Base-by-base conservation (phyloP, 352 stramenopile species). In the Albugo laibachii region DNA sequence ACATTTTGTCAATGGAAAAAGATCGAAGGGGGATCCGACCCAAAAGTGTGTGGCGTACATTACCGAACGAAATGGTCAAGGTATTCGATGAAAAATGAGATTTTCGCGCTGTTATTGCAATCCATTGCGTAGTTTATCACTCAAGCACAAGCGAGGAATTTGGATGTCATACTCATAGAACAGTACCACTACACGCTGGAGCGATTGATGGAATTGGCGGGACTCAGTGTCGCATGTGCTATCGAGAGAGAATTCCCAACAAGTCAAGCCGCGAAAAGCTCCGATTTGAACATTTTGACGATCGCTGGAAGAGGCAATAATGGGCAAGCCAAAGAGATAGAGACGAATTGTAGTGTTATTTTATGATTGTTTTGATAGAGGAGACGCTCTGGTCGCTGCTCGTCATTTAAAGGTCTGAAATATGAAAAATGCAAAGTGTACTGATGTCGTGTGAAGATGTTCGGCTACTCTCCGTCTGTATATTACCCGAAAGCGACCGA, bases 161-260 rank as follows among this genome's bases (percentile, higher is more conserved):
- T 97, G 4, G 91, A 97, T 48, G 69, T 85, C 47, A 67, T 89
- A 52, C 80, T 97, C 41, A 97, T 97, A 86, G 68, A 53, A 19
- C 56, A 47, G 16, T 65, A 80, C 43, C 87, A 87, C 1, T 97
- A 97, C 61, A 93, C 74, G 18, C 80, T 97, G 46, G 83, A 97
- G 50, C 94, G 99, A 66, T 70, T 99, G 15, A 99, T 99, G 96
- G 96, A 99, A 65, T 70, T 99, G 15, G 95, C 96, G 10, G 96
- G 95, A 3, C 62, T 98, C 11, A 87, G 82, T 56, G 92, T 99
- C 14, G 89, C 93, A 5, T 81, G 79, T 37, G 91, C 92, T 2
- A 67, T 98, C 41, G 57, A 62, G 21, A 79, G 94, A 50, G 62
- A 80, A 27, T 88, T 66, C 45, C 65, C 64, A 18, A 11, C 52